Percentiles rank a stretch among this genome's conserved stretches.
These are phyloP conservation scores for Pseudevernia furfuracea DNA, from an alignment of 495 filamentous ascomycete genomes.

Conservation along the genomic window DNA sequence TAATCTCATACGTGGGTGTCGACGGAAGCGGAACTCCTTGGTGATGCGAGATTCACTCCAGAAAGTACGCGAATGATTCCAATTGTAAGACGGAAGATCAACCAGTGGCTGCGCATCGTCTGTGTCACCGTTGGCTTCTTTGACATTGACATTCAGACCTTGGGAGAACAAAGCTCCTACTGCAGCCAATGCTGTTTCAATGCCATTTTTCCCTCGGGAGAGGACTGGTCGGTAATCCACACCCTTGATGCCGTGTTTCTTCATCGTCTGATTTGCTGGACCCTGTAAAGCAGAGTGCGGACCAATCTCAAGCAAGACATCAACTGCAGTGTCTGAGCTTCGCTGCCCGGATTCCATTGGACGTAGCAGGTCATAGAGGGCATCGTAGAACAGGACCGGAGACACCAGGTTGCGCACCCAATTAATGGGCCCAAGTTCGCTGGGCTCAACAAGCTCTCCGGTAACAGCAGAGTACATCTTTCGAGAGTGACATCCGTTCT, in stretches of 20 bases:
- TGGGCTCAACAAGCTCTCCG: constrained; percentile 23
- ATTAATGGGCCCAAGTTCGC: constrained; percentile 24
- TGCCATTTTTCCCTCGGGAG: constrained; percentile 25
- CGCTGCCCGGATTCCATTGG: constrained; percentile 13
- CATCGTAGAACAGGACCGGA: constrained; percentile 36
- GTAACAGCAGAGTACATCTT: constrained; percentile 39
- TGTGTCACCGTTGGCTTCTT: constrained; percentile 25
- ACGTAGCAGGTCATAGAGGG: constrained; percentile 21
- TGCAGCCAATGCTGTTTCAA: constrained; percentile 25
- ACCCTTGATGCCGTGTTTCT: constrained; percentile 10
- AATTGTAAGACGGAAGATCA: constrained; percentile 41
- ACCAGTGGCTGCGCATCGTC: constrained; percentile 18
- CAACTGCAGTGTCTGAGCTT: constrained; percentile 19
- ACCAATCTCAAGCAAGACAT: constrained; percentile 45
- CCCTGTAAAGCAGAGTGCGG: constrained; percentile 41
- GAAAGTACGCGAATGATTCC: constrained; percentile 36
- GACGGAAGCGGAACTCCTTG: constrained; percentile 22
- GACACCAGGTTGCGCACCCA: constrained; percentile 42
- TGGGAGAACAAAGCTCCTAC: constrained; percentile 33
- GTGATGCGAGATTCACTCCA: constrained; percentile 27
- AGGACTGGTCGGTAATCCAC: constrained; percentile 29
- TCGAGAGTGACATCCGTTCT: constrained; percentile 11
- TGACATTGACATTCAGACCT: constrained; percentile 29
- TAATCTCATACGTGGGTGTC: constrained; percentile 22
- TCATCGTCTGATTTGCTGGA: constrained; percentile 37